A percentile compares a stretch with the other conserved stretches of the same genome.
phyloP scores from a whole-genome alignment of 352 stramenopile species.

The Globisporangium irregulare region DNA sequence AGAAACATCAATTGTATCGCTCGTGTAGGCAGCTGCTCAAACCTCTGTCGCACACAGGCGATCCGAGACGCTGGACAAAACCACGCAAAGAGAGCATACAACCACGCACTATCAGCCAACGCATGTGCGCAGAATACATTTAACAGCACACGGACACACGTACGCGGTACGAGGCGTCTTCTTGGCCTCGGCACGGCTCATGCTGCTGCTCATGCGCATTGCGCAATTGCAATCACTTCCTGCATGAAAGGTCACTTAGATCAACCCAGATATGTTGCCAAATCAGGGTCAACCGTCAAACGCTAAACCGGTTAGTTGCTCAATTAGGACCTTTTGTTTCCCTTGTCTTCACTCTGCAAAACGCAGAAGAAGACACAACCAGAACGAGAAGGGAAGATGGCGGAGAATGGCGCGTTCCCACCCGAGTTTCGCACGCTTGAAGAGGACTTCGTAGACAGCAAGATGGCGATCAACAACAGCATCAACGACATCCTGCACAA shows the following conservation, averaged over 20 bases:
- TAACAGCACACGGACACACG: neutral
- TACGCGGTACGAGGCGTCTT: slow-evolving; percentile 34
- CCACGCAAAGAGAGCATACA: neutral
- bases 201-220: slow-evolving; percentile 10
- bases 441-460: slow-evolving; percentile 80
- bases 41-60: slow-evolving; percentile 54
- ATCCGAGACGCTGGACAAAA: slow-evolving; percentile 35
- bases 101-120: neutral
- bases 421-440: slow-evolving; percentile 65
- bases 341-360: neutral
- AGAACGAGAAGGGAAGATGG: slow-evolving; percentile 20
- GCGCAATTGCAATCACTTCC: neutral
- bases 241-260: slow-evolving; percentile 2
- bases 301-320: neutral
- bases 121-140: neutral
- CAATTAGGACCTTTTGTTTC: neutral
- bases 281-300: neutral
- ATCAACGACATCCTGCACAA: slow-evolving; percentile 62
- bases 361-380: neutral
- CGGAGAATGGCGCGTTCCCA: slow-evolving; percentile 34
- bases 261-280: neutral
- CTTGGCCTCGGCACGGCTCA: slow-evolving; percentile 31
- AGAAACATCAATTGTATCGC: neutral
- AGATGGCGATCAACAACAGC: slow-evolving; percentile 80
- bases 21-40: neutral